Evolutionary conservation across 495 filamentous ascomycete genomes (phyloP), one percentile per base, ranked within the genome.

Genomic region (Daldinia concentrica): DNA sequence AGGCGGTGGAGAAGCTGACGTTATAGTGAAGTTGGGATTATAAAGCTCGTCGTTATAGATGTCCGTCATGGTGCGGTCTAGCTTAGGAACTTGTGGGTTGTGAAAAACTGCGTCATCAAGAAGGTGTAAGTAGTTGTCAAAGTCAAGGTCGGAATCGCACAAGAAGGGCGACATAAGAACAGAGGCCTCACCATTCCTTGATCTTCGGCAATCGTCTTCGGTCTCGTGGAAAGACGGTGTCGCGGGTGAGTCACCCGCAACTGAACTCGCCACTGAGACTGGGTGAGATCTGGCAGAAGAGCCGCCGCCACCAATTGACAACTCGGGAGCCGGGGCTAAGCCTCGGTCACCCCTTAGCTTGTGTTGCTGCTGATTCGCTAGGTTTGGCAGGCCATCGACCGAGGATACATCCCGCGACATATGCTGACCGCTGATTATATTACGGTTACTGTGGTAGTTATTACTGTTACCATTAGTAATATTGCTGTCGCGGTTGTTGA

Each of bases 31-130:
- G 70, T 81, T 83, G 7, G 92, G 90, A 69, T 90, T 92, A 86
- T 90, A 97, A 1, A 97, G 86, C 74, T 95, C 93, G 77, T 97
- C 94, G 74, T 89, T 84, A 73, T 91, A 93, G 30, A 92, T 86
- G 75, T 97, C 94, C 8, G 93, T 94, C 77, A 94, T 91, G 7
- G 93, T 96, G 55, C 94, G 87, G 58, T 92, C 89, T 66, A 97
- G 85, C 79, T 95, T 96, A 5, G 94, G 92, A 39, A 92, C 83
- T 32, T 83, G 79, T 58, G 79, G 76, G 71, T 83, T 85, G 81
- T 86, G 80, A 75, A 83, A 82, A 75, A 72, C 84, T 85, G 80
- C 66, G 79, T 86, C 83, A 68, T 77, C 66, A 45, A 68, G 65
- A n/a, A 60, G 62, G 60, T 75, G 81, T 83, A 75, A 84, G 81